phyloP scores from a whole-genome alignment of 371 early-diverging fungal species.

The Mortierella sp. region DNA sequence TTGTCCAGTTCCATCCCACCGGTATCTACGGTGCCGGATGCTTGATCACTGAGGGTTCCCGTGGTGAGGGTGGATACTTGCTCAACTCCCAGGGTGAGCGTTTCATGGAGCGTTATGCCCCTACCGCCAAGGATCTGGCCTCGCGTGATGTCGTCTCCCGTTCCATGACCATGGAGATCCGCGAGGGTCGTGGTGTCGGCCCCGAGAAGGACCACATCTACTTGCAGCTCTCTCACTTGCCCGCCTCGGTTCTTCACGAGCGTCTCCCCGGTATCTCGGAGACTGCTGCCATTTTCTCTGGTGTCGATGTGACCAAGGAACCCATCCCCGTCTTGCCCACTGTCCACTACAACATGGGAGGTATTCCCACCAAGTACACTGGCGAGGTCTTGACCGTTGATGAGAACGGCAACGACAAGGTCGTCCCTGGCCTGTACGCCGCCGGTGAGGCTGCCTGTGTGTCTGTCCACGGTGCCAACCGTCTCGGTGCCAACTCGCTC shows the following conservation, averaged over 20 bases:
- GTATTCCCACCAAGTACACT: constrained; percentile 97
- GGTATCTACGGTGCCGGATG: constrained; percentile 99
- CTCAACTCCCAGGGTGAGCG: constrained; percentile 94
- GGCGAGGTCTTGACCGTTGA: constrained; percentile 91
- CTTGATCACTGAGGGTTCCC: constrained; percentile 96
- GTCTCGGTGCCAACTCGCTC: constrained; percentile 98
- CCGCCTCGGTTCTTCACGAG: constrained; percentile 91
- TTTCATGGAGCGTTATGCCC: constrained; percentile 99
- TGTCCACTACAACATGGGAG: constrained; percentile 99
- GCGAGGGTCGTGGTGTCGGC: constrained; percentile 97
- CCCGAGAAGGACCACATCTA: constrained; percentile 96
- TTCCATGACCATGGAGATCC: constrained; percentile 98
- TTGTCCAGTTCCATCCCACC: constrained; percentile 98
- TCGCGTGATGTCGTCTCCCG: constrained; percentile 98
- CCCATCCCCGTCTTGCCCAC: constrained; percentile 99
- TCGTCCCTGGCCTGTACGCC: constrained; percentile 94
- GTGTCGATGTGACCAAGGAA: constrained; percentile 98
- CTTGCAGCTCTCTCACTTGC: constrained; percentile 96
- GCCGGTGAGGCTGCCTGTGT: constrained; percentile 95
- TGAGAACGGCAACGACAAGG: constrained; percentile 79
- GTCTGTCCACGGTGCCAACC: constrained; percentile 98
- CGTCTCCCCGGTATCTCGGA: constrained; percentile 98
- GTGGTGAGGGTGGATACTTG: constrained; percentile 97
- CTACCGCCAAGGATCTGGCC: constrained; percentile 98
- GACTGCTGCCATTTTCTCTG: constrained; percentile 97